Conservation (phyloP, 2,329 filamentous ascomycete species). For the Botrytis sinoallii region DNA sequence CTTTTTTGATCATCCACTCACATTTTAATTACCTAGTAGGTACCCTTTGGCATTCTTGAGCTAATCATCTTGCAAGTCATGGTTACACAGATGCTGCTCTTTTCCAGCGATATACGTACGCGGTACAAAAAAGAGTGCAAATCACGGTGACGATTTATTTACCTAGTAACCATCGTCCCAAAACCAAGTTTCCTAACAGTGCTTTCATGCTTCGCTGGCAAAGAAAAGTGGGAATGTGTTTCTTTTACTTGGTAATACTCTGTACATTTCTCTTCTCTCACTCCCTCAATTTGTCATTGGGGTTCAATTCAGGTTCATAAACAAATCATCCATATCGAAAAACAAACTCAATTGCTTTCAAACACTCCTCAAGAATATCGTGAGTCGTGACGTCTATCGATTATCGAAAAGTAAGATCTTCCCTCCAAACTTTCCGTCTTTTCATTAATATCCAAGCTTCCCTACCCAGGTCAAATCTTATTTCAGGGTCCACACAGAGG, state of each 20-base stretch:
- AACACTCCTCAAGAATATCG: background rate
- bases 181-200: background rate
- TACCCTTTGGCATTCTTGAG: background rate
- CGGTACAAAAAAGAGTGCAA: background rate
- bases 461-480: background rate
- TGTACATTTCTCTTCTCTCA: background rate
- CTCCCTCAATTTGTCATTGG: background rate
- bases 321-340: background rate
- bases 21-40: too few species aligned
- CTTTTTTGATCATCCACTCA: background rate
- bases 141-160: background rate
- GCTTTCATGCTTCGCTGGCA: background rate
- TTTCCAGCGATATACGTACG: background rate
- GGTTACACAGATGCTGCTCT: background rate
- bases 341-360: background rate
- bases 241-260: background rate
- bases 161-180: background rate
- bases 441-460: background rate
- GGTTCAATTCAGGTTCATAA: background rate
- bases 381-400: conserved; percentile 7
- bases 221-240: conserved; percentile 5
- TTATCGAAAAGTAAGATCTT: background rate
- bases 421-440: background rate
- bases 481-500: conserved; percentile 4
- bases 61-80: background rate